These are phyloP conservation scores for Xylariaceae sp. DNA, from an alignment of 2,329 filamentous ascomycete species.

Conservation along the genomic window DNA sequence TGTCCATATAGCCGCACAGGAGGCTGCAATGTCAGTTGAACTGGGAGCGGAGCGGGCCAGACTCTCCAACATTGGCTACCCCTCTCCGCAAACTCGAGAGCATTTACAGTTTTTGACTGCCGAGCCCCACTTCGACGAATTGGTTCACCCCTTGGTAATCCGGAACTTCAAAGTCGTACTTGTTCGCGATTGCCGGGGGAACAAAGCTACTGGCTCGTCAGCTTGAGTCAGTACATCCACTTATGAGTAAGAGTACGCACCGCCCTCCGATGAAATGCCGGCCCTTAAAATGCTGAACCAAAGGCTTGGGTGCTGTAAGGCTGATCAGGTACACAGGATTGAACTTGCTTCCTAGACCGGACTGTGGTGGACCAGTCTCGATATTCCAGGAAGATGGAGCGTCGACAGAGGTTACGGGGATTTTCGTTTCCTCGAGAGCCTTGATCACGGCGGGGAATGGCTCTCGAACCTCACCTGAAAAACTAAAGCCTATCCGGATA, in stretches of 20 bases:
- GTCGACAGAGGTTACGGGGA: constrained; percentile 88
- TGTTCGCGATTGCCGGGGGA: constrained; percentile 76
- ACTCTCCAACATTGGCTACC: neutral
- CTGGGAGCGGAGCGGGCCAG: constrained; percentile 1
- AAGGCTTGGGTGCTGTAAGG: constrained; percentile 90
- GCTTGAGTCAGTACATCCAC: constrained; percentile 11
- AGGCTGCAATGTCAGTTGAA: constrained; percentile 62
- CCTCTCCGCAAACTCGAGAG: neutral
- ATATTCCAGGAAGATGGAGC: constrained; percentile 96
- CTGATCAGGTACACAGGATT: constrained; percentile 83
- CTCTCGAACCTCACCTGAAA: constrained; percentile 89
- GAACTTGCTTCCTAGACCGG: constrained; percentile 80
- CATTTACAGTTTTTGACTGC: constrained; percentile 60
- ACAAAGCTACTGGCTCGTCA: constrained; percentile 69
- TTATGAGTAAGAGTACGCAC: constrained; percentile 51
- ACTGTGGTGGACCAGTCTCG: constrained; percentile 78
- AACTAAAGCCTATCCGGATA: constrained; percentile 75
- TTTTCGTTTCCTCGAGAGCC: constrained; percentile 72
- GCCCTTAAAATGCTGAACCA: constrained; percentile 83
- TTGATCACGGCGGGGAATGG: constrained; percentile 85
- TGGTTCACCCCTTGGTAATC: constrained; percentile 88
- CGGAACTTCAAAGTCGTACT: constrained; percentile 85
- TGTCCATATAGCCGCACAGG: constrained; percentile 65
- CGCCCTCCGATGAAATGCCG: constrained; percentile 91
- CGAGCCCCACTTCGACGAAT: constrained; percentile 74